Evolutionary conservation across 768 basidiomycete genomes (phyloP), one percentile per base, ranked within the genome.

Genomic region (Tulasnella sp.): DNA sequence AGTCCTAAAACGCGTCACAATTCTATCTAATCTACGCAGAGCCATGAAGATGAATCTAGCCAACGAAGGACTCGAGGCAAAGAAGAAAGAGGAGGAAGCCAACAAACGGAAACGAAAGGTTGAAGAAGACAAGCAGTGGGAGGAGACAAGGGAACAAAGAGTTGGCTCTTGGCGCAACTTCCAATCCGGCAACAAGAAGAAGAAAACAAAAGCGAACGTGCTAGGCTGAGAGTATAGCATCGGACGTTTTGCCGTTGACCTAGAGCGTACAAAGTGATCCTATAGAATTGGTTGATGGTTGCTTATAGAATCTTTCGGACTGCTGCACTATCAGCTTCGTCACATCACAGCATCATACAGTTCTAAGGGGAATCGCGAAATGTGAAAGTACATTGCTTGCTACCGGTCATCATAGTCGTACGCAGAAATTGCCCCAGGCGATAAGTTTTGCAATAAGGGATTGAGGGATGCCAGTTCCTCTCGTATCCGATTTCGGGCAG

Each of bases 1-100:
- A n/a, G n/a, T n/a, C n/a, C n/a, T n/a, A n/a, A n/a, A n/a, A n/a
- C n/a, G n/a, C n/a, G n/a, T n/a, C n/a, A n/a, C n/a, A n/a, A n/a
- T n/a, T n/a, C n/a, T 43, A 2, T 2, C n/a, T 25, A 24, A 22
- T 3, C 42, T 19, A 3, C 3, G 2, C 63, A 91, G 89, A 67
- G 87, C 90, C 0, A 72, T 91, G 66, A 92, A 92, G 75, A 82
- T 91, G 82, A 90, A 90, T 68, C 70, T 92, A 57, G 90, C 90
- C 7, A 92, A 92, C 65, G 90, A 92, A 70, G 91, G 91, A 2
- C 73, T 92, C 3, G 92, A 94, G 68, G 92, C 92, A n/a, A 78
- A 84, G 66, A 88, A 85, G 76, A 92, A 90, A 68, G 92, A 96
- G 53, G 89, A 91, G 59, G 92, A 92, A 64, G 76, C 85, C 10